Evolutionary conservation across 2,329 filamentous ascomycete genomes (phyloP).

Genomic region (Hypomyces rosellus): DNA sequence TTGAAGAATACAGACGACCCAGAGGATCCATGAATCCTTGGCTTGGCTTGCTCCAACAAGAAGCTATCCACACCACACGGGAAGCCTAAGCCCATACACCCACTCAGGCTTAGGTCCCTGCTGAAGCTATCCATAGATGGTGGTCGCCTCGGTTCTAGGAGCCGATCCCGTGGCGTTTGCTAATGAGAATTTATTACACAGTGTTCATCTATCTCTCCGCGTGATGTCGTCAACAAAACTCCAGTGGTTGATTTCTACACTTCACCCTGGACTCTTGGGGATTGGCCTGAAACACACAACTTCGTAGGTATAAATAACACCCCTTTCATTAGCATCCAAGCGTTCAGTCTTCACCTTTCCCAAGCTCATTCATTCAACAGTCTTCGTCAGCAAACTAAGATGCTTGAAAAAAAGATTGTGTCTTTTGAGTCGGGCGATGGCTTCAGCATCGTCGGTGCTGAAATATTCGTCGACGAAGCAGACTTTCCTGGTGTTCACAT

Average conservation of each 20-base stretch:
- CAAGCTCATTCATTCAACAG: background rate
- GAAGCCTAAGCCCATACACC: constrained; percentile 3
- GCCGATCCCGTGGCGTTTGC: constrained; percentile 11
- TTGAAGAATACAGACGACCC: background rate
- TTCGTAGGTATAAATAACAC: too few relatives aligned
- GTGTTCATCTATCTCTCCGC: constrained; percentile 1
- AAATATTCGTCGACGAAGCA: constrained; percentile 24
- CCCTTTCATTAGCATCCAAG: background rate
- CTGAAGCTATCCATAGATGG: background rate
- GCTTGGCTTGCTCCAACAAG: too few relatives aligned
- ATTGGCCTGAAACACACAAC: too few relatives aligned
- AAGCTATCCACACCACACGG: background rate
- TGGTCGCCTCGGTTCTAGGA: constrained; percentile 1
- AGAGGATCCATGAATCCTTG: background rate
- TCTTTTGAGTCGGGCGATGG: constrained; percentile 18
- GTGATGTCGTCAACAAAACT: constrained; percentile 8
- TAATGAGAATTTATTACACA: constrained; percentile 9
- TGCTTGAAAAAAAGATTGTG: constrained; percentile 23
- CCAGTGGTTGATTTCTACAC: background rate
- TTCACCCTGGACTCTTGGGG: too few relatives aligned
- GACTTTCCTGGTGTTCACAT: constrained; percentile 28
- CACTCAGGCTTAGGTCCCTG: background rate
- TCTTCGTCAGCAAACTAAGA: constrained; percentile 5
- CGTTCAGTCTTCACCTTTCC: background rate
- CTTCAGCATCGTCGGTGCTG: constrained; percentile 23